phyloP scores from a whole-genome alignment of 2,329 filamentous ascomycete species.

The Ramichloridium luteum region DNA sequence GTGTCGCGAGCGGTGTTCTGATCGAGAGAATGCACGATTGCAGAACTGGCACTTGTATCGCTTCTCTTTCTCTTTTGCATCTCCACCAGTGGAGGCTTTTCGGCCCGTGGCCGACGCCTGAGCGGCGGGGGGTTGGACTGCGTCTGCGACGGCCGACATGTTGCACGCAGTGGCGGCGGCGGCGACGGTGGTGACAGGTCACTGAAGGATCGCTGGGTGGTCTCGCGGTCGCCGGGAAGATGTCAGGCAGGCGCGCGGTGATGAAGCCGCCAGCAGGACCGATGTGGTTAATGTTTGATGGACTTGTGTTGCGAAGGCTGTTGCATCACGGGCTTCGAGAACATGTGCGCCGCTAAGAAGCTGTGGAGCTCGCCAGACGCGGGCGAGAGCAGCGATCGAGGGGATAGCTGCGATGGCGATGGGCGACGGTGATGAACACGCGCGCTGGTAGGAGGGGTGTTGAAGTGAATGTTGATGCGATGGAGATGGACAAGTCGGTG shows the following conservation, averaged over 20 bases:
- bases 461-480: neutral
- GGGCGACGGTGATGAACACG: neutral
- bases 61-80: constrained; percentile 49
- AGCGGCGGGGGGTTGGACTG: constrained; percentile 34
- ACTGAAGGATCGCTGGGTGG: neutral
- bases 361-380: neutral
- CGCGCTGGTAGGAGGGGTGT: neutral
- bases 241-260: constrained; percentile 5
- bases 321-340: neutral
- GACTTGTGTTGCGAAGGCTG: constrained; percentile 5
- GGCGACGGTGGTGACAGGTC: constrained; percentile 1
- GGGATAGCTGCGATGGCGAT: neutral
- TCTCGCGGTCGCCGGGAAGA: constrained; percentile 6
- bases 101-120: constrained; percentile 39
- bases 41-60: constrained; percentile 99
- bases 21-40: constrained; percentile 89
- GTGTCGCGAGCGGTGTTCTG: constrained; percentile 92
- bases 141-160: constrained; percentile 59
- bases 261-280: constrained; percentile 16
- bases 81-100: constrained; percentile 15
- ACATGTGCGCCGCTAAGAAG: constrained; percentile 1
- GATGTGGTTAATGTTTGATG: constrained; percentile 14
- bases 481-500: too few species aligned
- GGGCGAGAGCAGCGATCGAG: constrained; percentile 1
- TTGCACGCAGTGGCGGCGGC: constrained; percentile 6